Conservation (phyloP, 2,329 filamentous ascomycete species). For the Pezicula radicicola region DNA sequence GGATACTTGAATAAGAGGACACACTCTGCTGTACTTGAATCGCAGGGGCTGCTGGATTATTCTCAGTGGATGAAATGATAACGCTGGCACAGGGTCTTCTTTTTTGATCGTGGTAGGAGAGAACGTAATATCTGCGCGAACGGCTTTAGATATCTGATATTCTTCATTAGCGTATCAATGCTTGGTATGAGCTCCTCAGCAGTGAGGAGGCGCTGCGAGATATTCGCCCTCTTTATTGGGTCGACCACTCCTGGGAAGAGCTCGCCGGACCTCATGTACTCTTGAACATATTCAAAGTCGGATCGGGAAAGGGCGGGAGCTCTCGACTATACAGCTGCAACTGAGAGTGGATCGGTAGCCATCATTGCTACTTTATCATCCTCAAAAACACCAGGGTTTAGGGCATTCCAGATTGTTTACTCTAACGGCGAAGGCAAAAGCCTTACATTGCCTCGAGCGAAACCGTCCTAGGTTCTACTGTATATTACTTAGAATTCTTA, state of each 20-base stretch:
- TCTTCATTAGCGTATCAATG: constrained; percentile 8
- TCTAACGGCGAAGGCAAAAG: no score
- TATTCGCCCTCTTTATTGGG: neutral
- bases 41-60: neutral
- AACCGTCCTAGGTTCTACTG: no score
- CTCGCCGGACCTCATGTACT: neutral
- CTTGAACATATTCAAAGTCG: constrained; percentile 8
- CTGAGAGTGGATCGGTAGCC: constrained; percentile 2
- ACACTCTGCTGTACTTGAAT: constrained; percentile 4
- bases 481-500: no score
- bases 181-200: constrained; percentile 8
- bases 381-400: constrained; percentile 8
- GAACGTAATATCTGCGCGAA: neutral
- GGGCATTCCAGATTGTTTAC: no score
- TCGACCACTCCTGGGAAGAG: constrained; percentile 8
- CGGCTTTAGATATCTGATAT: constrained; percentile 27
- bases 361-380: constrained; percentile 4
- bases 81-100: constrained; percentile 3
- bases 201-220: constrained; percentile 1
- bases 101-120: neutral
- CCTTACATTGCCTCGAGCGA: no score
- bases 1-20: neutral
- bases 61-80: neutral
- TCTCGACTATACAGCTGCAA: constrained; percentile 8
- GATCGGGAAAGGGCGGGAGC: constrained; percentile 7